These are phyloP conservation scores for Stropharia rugosoannulata DNA, from an alignment of 768 basidiomycete species.

Conservation along the genomic window DNA sequence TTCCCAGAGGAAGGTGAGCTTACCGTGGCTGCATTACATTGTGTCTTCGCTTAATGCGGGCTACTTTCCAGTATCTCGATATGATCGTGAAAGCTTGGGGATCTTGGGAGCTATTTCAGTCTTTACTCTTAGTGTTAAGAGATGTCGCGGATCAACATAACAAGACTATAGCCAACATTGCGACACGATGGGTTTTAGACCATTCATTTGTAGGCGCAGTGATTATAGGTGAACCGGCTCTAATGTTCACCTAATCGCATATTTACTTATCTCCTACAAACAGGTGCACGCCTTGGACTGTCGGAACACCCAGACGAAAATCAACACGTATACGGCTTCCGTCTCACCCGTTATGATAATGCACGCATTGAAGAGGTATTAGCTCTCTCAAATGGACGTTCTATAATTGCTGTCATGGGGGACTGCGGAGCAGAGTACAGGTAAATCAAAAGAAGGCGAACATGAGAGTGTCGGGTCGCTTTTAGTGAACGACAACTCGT, in stretches of 20 bases:
- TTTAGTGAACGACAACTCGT: too few relatives aligned
- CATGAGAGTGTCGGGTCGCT: too few relatives aligned
- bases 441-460: slow-evolving; percentile 19
- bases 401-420: slow-evolving; percentile 66
- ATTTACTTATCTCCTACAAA: neutral
- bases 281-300: slow-evolving; percentile 73
- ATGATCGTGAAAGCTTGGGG: slow-evolving; percentile 83
- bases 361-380: slow-evolving; percentile 64
- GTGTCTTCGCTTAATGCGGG: neutral
- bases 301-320: slow-evolving; percentile 77
- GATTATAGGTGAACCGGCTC: slow-evolving; percentile 57
- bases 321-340: slow-evolving; percentile 56
- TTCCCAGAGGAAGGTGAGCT: slow-evolving; percentile 74
- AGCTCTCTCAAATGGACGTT: slow-evolving; percentile 56
- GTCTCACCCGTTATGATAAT: slow-evolving; percentile 54
- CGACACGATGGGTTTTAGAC: slow-evolving; percentile 82
- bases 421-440: slow-evolving; percentile 89
- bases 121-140: slow-evolving; percentile 56
- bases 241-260: neutral
- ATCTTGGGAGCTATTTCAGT: slow-evolving; percentile 72
- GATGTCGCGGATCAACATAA: slow-evolving; percentile 68
- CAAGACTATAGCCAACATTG: slow-evolving; percentile 73
- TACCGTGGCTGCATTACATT: neutral
- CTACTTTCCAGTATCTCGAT: slow-evolving; percentile 67
- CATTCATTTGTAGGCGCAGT: slow-evolving; percentile 77